Conservation (phyloP, 2,329 filamentous ascomycete genomes). For the Apiospora marii region DNA sequence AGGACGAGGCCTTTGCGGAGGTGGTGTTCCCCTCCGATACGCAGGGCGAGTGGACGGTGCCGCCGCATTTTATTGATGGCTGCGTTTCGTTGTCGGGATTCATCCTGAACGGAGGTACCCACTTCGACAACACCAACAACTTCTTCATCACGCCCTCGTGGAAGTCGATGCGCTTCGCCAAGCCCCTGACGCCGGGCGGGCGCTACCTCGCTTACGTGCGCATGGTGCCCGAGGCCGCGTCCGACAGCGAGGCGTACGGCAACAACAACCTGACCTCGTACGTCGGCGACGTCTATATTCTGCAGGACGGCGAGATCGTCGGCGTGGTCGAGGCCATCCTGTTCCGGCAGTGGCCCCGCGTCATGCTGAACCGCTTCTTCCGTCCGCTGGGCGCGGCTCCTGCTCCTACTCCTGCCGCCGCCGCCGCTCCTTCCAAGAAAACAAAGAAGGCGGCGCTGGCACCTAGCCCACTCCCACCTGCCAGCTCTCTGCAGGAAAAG, state of each 20-base stretch:
- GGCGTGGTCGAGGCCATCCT: conserved; percentile 43
- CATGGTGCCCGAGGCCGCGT: conserved; percentile 44
- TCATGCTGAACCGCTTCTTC: conserved; percentile 50
- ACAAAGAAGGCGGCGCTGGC: neutral
- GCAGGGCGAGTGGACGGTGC: conserved; percentile 56
- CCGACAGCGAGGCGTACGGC: neutral
- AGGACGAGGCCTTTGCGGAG: conserved; percentile 57
- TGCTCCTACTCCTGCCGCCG: neutral
- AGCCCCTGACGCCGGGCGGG: conserved; percentile 40
- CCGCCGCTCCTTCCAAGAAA: neutral
- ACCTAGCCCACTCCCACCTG: neutral
- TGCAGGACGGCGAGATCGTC: conserved; percentile 44
- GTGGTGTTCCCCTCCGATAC: conserved; percentile 47
- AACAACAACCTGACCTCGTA: conserved; percentile 34
- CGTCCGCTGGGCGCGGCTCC: conserved; percentile 39
- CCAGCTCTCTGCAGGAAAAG: neutral
- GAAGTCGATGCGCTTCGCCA: conserved; percentile 43
- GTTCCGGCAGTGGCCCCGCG: conserved; percentile 47
- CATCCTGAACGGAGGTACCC: conserved; percentile 58
- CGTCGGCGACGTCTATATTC: conserved; percentile 46
- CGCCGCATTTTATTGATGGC: conserved; percentile 62
- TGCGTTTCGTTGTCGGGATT: conserved; percentile 60
- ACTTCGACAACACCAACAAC: conserved; percentile 51
- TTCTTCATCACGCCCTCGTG: conserved; percentile 50
- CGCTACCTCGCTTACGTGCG: conserved; percentile 48